phyloP scores from a whole-genome alignment of 1,284 basidiomycete species.

The Megacollybia platyphylla region DNA sequence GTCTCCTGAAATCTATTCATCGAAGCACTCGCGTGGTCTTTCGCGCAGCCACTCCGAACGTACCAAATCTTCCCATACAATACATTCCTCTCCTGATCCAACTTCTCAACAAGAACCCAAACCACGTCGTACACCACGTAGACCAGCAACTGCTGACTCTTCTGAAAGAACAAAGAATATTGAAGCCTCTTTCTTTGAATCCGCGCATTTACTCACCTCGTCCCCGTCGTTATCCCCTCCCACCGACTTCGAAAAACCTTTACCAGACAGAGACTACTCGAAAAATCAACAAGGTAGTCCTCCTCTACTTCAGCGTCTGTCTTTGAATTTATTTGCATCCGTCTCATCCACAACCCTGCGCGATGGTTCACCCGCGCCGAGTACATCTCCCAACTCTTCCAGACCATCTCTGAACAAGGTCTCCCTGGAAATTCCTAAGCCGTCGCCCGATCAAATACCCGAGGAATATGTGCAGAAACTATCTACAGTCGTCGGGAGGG shows the following conservation, averaged over 20 bases:
- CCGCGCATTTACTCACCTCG: conserved; percentile 10
- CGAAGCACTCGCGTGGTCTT: conserved; percentile 18
- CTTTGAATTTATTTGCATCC: conserved; percentile 51
- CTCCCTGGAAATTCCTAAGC: conserved; percentile 34
- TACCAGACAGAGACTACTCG: conserved; percentile 35
- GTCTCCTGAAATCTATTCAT: conserved; percentile 15
- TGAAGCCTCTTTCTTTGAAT: conserved; percentile 7
- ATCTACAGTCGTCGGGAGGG: conserved; percentile 49
- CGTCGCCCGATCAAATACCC: conserved; percentile 49
- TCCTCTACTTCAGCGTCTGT: conserved; percentile 56
- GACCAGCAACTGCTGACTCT: conserved; percentile 19
- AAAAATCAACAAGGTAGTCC: conserved; percentile 36
- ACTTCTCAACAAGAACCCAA: not conserved
- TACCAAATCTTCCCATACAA: conserved; percentile 12
- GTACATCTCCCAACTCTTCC: conserved; percentile 20
- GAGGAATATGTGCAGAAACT: conserved; percentile 59
- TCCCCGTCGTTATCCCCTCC: conserved; percentile 6
- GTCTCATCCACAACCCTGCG: conserved; percentile 13
- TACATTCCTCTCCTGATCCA: conserved; percentile 9
- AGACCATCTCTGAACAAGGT: conserved; percentile 32
- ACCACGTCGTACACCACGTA: conserved; percentile 11
- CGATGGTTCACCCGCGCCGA: conserved; percentile 19
- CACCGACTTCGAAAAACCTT: conserved; percentile 8
- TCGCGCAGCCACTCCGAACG: conserved; percentile 41
- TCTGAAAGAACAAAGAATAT: conserved; percentile 4